Conservation (phyloP, 2,329 filamentous ascomycete genomes). For the Colletotrichum orbiculare region DNA sequence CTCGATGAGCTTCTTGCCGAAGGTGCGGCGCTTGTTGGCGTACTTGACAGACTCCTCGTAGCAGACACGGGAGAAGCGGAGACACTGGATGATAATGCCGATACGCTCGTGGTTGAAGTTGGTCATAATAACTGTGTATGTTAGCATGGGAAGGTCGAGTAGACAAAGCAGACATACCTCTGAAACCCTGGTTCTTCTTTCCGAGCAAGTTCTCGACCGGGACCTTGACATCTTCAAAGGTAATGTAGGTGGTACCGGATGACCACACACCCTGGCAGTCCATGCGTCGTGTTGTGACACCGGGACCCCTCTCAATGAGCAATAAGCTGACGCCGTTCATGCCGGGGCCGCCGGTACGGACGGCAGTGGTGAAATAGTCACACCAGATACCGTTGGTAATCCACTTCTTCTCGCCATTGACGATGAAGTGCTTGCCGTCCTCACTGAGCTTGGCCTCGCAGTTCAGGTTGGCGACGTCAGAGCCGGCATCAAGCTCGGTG, state of each 20-base stretch:
- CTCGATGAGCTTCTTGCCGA: constrained; percentile 95
- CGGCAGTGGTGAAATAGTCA: constrained; percentile 98
- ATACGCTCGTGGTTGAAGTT: constrained; percentile 99
- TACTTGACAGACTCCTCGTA: constrained; percentile 98
- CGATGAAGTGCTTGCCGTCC: constrained; percentile 98
- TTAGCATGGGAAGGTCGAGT: constrained; percentile 27
- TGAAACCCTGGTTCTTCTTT: constrained; percentile 98
- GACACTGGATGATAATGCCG: constrained; percentile 96
- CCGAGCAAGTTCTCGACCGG: constrained; percentile 98
- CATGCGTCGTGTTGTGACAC: constrained; percentile 94
- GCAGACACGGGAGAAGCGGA: constrained; percentile 96
- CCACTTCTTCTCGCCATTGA: constrained; percentile 99
- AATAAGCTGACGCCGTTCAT: constrained; percentile 95
- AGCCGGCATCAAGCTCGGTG: constrained; percentile 94
- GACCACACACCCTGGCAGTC: constrained; percentile 99
- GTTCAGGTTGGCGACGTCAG: constrained; percentile 92
- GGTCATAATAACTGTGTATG: constrained; percentile 86
- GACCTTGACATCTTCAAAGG: constrained; percentile 98
- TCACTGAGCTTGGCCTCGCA: constrained; percentile 95
- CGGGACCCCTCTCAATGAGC: constrained; percentile 89
- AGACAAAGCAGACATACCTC: constrained; percentile 60
- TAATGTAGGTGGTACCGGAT: constrained; percentile 95
- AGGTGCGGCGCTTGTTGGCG: constrained; percentile 95
- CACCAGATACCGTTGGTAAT: constrained; percentile 98
- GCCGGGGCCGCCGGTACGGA: constrained; percentile 86